Conservation (phyloP, 176 grass and related monocot species). For the sorghum (Sorghum bicolor) region Sorghum_bicolor_NCBIv3 NC_012875.2:55161501-55162000, state of each 20-base stretch:
- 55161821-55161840: background rate
- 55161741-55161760: background rate
- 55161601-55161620: no score
- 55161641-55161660: no score
- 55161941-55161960: background rate
- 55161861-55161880: background rate
- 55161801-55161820: conserved; percentile 11
- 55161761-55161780: background rate
- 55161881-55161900: background rate
- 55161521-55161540: no score
- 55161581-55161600: no score
- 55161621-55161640: no score
- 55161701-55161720: background rate
- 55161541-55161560: no score
- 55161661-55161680: conserved; percentile 7
- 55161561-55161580: no score
- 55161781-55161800: background rate
- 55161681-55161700: background rate
- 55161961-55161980: background rate
- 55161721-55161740: background rate
- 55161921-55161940: background rate
- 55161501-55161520: no score
- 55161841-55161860: background rate
- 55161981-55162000: background rate
- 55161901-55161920: background rate